A percentile compares a stretch with the other conserved stretches of the same genome.
These are phyloP conservation scores for Trichoderma arundinaceum DNA, from an alignment of 2,329 filamentous ascomycete genomes.

Conservation along the genomic window DNA sequence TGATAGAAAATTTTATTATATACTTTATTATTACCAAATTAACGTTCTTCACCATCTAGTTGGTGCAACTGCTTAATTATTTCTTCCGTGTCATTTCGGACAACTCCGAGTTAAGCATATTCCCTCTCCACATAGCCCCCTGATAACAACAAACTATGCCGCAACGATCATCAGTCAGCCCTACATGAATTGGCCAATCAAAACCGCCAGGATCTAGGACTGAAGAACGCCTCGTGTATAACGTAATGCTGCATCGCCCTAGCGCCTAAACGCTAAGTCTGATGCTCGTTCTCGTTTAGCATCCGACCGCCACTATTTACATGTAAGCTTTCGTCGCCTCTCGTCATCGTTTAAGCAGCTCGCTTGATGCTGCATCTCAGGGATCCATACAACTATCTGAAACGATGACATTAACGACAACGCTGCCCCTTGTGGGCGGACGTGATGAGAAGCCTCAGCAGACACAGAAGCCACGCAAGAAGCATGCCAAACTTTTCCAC, in stretches of 20 bases:
- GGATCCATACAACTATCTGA: not conserved
- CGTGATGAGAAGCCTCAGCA: not conserved
- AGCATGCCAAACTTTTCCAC: conserved; percentile 36
- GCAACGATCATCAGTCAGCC: not conserved
- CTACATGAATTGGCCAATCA: not conserved
- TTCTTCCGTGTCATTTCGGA: no score
- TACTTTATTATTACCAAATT: no score
- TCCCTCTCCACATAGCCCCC: no score
- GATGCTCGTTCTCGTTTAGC: conserved; percentile 22
- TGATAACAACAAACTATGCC: no score
- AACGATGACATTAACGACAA: not conserved
- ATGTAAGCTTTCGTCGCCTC: not conserved
- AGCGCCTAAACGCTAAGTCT: not conserved
- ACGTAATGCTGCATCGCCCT: not conserved
- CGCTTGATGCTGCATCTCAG: not conserved
- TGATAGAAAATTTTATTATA: no score
- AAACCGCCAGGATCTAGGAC: not conserved
- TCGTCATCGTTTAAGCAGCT: conserved; percentile 17
- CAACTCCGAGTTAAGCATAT: no score
- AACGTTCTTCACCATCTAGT: no score
- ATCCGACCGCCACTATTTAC: not conserved
- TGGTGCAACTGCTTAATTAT: no score
- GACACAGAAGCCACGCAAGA: conserved; percentile 9
- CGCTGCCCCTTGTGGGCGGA: conserved; percentile 2
- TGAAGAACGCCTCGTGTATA: not conserved